A percentile compares a stretch with the other conserved stretches of the same genome.
Evolutionary conservation across 2,329 filamentous ascomycete genomes (phyloP).

Genomic region (Alternaria solani): DNA sequence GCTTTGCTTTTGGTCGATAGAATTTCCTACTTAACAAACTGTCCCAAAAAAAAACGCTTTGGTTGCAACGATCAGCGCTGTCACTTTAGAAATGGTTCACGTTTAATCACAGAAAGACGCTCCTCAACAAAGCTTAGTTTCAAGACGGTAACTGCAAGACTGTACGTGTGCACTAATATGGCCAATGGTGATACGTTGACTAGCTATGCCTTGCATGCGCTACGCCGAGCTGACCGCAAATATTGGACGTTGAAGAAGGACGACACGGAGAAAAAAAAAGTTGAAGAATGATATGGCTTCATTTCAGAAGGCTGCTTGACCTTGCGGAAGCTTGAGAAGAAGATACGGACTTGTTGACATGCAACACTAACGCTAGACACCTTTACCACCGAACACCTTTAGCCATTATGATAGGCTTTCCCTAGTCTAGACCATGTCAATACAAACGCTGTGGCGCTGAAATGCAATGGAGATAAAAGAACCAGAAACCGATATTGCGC

Average conservation of each 20-base stretch:
- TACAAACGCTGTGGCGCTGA: slow-evolving; percentile 2
- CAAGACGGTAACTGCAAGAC: neutral
- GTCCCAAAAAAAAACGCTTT: neutral
- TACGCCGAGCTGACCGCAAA: neutral
- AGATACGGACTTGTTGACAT: neutral
- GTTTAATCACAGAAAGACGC: neutral
- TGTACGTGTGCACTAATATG: neutral
- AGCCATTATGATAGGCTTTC: neutral
- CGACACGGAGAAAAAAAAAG: neutral
- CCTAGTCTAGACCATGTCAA: neutral
- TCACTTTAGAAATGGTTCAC: neutral
- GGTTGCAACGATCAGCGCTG: neutral
- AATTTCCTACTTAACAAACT: neutral
- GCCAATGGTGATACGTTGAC: neutral
- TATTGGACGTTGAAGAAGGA: neutral
- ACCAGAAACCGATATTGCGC: neutral
- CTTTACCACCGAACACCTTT: neutral
- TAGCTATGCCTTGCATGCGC: neutral
- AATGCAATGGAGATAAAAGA: slow-evolving; percentile 6
- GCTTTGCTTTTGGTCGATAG: neutral
- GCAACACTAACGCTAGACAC: slow-evolving; percentile 1
- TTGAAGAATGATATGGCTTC: neutral
- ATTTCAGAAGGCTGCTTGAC: slow-evolving; percentile 2
- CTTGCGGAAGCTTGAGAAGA: neutral
- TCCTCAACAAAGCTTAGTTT: neutral